These are phyloP conservation scores for Malbranchea cinnamomea DNA, from an alignment of 2,329 filamentous ascomycete species.

Conservation along the genomic window DNA sequence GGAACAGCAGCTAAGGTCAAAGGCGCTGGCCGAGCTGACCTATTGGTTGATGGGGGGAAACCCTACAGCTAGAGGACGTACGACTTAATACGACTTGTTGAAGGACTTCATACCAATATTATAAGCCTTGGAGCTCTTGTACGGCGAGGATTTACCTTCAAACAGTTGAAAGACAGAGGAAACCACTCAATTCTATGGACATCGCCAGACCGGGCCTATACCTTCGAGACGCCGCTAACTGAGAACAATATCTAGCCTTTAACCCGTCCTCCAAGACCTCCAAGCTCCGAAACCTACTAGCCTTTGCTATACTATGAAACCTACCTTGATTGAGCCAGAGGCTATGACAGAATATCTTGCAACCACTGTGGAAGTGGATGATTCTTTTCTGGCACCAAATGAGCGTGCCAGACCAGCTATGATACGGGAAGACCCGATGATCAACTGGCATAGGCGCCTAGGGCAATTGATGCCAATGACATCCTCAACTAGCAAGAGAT, in stretches of 20 bases:
- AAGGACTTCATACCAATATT: not conserved
- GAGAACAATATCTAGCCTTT: constrained; percentile 1
- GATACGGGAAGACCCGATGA: constrained; percentile 1
- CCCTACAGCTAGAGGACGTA: no score
- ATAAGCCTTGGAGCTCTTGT: constrained; percentile 1
- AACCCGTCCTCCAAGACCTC: not conserved
- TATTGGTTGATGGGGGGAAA: no score
- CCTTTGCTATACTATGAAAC: not conserved
- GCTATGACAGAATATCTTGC: not conserved
- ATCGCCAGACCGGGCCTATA: not conserved
- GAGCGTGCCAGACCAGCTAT: not conserved
- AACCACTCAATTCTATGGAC: not conserved
- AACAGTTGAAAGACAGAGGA: not conserved
- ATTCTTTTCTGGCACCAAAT: constrained; percentile 1
- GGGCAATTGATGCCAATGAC: constrained; percentile 1
- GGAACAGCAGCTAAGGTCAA: not conserved
- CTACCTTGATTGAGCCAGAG: not conserved
- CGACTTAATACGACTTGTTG: not conserved
- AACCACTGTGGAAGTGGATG: not conserved
- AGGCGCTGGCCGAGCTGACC: no score
- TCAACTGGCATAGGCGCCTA: constrained; percentile 1
- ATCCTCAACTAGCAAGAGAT: constrained; percentile 1
- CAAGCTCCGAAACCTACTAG: not conserved
- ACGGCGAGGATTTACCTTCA: not conserved
- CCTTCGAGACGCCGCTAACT: not conserved